Base-by-base conservation (phyloP, 2,329 filamentous ascomycete genomes). In the Microsporum canis region DNA sequence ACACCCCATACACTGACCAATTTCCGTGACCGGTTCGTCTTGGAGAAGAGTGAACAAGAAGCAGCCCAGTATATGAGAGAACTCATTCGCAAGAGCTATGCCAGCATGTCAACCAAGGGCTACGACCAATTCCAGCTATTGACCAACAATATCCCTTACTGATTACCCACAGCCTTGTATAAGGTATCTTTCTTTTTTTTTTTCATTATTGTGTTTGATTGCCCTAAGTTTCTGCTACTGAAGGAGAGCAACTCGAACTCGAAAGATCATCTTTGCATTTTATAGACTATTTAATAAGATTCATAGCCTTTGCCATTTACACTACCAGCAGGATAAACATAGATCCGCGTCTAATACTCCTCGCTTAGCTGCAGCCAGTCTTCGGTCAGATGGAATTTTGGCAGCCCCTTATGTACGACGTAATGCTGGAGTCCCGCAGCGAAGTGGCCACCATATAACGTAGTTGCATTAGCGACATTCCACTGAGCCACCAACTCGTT, bases 101-200 rank as follows among this genome's bases (percentile, higher is more conserved):
- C 86, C 62, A 96, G 89, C 76, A 89, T 94, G 72, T 91, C 88
- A 61, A 99, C 94, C 0, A 91, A 89, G 66, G 88, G 92, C 56
- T 99, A 99, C 73, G 95, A 99, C 77, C 89, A 96, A 74, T 99
- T 96, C 80, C 94, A 99, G 79, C 78, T 96, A 69, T 78, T 96
- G 76, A 97, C 94, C 36, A 97, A 99, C 71, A 94, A 92, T 5
- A 99, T 99, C 73, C 94, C 94, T 38, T 97, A 95, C 71, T 96
- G 81, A 66, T 29, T 33, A 10, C 31, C n/a, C 2, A 2, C 12
- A 8, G 33, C 33, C 17, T 36, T 12, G 5, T 34, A 29, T 7
- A 6, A 8, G 31, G 14, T 4, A 14, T 7, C 31, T 17, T n/a
- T 36, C 36, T 34, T 14, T 17, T 1, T 5, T 34, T 8, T 5